A percentile compares a stretch with the other conserved stretches of the same genome.
These are phyloP conservation scores for Peronosclerospora sorghi DNA, from an alignment of 352 stramenopile species.

Conservation along the genomic window DNA sequence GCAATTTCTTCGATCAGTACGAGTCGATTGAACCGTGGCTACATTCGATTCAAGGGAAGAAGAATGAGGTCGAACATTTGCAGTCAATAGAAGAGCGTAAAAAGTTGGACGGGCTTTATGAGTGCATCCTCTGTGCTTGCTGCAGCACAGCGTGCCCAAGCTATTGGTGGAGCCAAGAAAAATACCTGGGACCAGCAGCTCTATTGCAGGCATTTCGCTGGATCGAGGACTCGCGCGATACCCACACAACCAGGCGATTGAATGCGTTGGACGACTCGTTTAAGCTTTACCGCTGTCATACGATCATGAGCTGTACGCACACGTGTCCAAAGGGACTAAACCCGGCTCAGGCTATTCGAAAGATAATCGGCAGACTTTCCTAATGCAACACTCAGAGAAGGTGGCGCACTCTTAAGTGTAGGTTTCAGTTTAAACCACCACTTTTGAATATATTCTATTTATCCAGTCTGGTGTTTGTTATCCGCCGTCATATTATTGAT, in stretches of 20 bases:
- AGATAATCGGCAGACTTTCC: conserved; percentile 99
- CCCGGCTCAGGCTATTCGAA: conserved; percentile 95
- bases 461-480: too few relatives aligned
- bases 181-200: conserved; percentile 87
- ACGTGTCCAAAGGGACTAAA: conserved; percentile 99
- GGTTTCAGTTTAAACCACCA: too few relatives aligned
- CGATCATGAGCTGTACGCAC: conserved; percentile 99
- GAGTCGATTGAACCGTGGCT: conserved; percentile 98
- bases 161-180: conserved; percentile 99
- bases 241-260: conserved; percentile 92
- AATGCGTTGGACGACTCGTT: conserved; percentile 97
- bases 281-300: conserved; percentile 98
- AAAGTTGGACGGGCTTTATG: conserved; percentile 99
- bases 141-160: conserved; percentile 97
- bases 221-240: conserved; percentile 98
- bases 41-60: conserved; percentile 85
- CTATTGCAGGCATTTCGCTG: conserved; percentile 94
- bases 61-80: conserved; percentile 76
- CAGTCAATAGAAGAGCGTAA: conserved; percentile 94
- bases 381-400: too few relatives aligned
- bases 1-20: conserved; percentile 98
- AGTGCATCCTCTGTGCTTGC: conserved; percentile 99
- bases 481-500: too few relatives aligned
- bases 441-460: too few relatives aligned
- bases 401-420: too few relatives aligned